These are phyloP conservation scores for Cryptococcus floricola DNA, from an alignment of 1,284 basidiomycete species.

Conservation along the genomic window DNA sequence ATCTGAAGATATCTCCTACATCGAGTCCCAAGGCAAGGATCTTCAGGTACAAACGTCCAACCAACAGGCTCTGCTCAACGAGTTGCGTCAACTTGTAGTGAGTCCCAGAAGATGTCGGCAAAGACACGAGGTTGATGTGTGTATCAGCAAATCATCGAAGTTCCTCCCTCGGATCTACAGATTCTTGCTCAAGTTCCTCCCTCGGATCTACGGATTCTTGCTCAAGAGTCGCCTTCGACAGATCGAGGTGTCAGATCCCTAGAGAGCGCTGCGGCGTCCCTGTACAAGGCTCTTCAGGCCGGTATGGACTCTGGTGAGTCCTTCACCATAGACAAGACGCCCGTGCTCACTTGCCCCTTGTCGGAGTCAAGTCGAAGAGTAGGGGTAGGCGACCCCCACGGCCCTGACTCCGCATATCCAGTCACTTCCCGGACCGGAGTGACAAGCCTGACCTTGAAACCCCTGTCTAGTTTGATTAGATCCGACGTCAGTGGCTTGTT, in stretches of 20 bases:
- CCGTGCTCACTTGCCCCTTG: not conserved
- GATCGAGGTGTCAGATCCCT: constrained; percentile 68
- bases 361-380: no score
- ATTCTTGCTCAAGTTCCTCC: no score
- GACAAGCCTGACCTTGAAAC: no score
- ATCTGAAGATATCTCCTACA: constrained; percentile 88
- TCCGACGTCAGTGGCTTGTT: no score
- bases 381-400: no score
- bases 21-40: constrained; percentile 94
- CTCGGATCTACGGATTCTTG: constrained; percentile 68
- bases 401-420: no score
- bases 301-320: constrained; percentile 73
- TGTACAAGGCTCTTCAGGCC: constrained; percentile 94
- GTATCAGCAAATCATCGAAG: constrained; percentile 82
- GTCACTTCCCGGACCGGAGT: no score
- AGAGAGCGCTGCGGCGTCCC: constrained; percentile 75
- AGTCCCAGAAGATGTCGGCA: constrained; percentile 18
- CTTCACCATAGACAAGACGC: not conserved
- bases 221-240: constrained; percentile 80
- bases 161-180: no score
- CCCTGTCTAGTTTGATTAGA: no score
- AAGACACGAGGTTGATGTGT: not conserved
- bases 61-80: constrained; percentile 73
- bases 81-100: constrained; percentile 79
- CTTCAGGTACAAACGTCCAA: constrained; percentile 97